Conservation (phyloP, 441 rosid species). For the Corymbia calophylla region DNA sequence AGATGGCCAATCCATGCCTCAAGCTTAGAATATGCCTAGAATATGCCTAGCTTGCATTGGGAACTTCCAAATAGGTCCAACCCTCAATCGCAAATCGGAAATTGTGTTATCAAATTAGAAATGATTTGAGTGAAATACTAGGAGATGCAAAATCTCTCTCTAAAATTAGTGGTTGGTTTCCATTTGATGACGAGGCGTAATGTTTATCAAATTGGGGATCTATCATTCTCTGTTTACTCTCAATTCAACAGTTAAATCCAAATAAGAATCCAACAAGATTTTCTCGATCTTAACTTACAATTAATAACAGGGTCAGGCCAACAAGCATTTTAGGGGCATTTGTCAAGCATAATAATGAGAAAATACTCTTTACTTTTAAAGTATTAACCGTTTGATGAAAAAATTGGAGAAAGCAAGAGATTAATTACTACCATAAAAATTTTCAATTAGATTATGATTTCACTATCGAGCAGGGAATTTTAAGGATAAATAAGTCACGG, state of each 20-base stretch:
- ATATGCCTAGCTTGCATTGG: neutral
- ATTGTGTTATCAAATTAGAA: neutral
- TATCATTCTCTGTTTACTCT: neutral
- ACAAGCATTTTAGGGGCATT: neutral
- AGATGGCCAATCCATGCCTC: no score
- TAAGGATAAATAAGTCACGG: no score
- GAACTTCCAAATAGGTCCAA: neutral
- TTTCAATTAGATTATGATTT: no score
- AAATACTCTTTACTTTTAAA: neutral
- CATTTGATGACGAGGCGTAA: no score
- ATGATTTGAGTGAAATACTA: no score
- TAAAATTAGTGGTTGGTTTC: no score
- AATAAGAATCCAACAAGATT: neutral
- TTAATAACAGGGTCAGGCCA: neutral
- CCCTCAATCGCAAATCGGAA: neutral
- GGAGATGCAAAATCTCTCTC: no score
- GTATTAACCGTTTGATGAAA: neutral
- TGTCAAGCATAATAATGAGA: no score
- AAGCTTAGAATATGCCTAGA: no score
- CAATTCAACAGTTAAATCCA: neutral
- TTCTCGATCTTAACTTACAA: neutral
- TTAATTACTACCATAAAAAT: no score
- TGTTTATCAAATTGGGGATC: no score
- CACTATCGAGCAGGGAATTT: no score
- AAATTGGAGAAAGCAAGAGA: neutral